phyloP scores from a whole-genome alignment of 331 rosid genomes.

The Stylosanthes scabra region DNA sequence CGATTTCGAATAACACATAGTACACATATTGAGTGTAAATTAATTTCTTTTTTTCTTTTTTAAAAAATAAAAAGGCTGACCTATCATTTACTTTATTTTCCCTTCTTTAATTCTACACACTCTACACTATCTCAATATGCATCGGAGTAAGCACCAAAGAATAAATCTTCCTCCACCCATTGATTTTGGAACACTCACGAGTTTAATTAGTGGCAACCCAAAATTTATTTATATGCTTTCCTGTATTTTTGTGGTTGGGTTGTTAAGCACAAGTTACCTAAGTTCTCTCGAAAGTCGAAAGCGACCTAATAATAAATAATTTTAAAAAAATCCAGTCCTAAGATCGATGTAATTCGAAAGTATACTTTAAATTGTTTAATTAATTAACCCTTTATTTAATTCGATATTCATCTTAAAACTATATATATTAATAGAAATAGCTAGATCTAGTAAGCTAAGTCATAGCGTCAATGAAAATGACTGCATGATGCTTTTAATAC shows the following conservation, averaged over 20 bases:
- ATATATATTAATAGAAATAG: no score
- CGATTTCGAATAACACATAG: no score
- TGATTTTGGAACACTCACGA: conserved; percentile 3
- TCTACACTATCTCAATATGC: no score
- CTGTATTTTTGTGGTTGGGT: conserved; percentile 28
- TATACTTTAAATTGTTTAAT: not conserved
- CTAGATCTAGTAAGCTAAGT: not conserved
- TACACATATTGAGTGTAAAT: no score
- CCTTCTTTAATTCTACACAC: no score
- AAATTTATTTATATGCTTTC: conserved; percentile 11
- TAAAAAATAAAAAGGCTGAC: no score
- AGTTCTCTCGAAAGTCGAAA: conserved; percentile 29
- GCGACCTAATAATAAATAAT: conserved; percentile 17
- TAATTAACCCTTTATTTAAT: not conserved
- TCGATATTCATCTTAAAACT: no score
- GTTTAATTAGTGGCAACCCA: conserved; percentile 9
- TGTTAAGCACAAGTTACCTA: conserved; percentile 27
- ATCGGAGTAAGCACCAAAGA: not conserved
- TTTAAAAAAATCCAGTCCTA: no score
- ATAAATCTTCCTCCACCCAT: conserved; percentile 29
- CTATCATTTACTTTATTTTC: no score
- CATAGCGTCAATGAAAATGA: conserved; percentile 37
- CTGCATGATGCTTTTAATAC: not conserved
- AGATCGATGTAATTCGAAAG: conserved; percentile 12
- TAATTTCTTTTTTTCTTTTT: no score